Conservation (phyloP, 345 rosid genomes). For the Erodium maritimum region DNA sequence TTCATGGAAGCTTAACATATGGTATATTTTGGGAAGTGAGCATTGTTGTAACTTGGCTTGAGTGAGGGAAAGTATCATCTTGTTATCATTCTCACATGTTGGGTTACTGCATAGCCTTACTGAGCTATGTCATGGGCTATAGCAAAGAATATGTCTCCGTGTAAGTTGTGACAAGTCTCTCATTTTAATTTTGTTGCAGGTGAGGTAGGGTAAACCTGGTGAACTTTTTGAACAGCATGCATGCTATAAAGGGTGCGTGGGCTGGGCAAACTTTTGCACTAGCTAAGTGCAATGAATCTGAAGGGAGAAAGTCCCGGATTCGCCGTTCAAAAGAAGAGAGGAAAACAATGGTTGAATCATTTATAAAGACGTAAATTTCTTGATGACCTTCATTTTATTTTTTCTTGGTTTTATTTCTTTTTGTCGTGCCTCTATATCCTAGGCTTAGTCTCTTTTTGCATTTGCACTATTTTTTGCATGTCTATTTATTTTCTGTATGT, state of each 20-base stretch:
- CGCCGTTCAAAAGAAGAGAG: conserved; percentile 96
- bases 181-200: background rate
- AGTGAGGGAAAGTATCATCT: background rate
- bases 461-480: no score
- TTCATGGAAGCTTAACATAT: background rate
- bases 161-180: background rate
- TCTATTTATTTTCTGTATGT: no score
- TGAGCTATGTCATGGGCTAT: background rate
- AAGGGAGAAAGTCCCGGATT: conserved; percentile 59
- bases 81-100: background rate
- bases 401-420: background rate
- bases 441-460: background rate
- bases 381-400: background rate
- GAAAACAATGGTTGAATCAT: conserved; percentile 67
- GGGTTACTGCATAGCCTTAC: background rate
- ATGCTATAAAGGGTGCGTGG: conserved; percentile 54
- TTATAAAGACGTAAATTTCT: conserved; percentile 58
- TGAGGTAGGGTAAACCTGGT: background rate
- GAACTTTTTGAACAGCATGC: conserved; percentile 34
- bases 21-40: background rate
- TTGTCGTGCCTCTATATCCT: background rate
- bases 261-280: conserved; percentile 67
- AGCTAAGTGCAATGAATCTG: conserved; percentile 59
- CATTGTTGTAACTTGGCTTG: background rate
- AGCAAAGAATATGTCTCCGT: background rate